Evolutionary conservation across 495 filamentous ascomycete species (phyloP), one percentile per base, ranked within the genome.

Genomic region (Talaromyces stipitatus): DNA sequence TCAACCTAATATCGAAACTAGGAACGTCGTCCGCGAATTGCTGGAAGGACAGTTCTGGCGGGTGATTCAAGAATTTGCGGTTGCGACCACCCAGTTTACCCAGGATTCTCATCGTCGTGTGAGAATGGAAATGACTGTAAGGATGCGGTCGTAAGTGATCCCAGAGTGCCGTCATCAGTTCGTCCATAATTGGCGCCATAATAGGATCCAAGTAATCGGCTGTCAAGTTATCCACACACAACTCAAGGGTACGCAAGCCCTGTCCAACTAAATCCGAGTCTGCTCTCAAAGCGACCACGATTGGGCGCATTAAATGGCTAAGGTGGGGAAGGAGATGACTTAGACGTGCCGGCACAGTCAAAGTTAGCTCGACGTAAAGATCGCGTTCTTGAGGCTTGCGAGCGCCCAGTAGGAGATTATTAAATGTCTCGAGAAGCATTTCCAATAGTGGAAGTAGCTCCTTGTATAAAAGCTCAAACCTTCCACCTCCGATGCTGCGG

Each of bases 101-200:
- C 2, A 99, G 79, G 53, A 99, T 99, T n/a, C 95, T 79, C 83
- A 97, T 95, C 0, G 95, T 97, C 0, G 94, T 97, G 65, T 99
- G 95, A 1, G 95, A 86, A 67, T 96, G 91, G 66, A 96, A 95
- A 64, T 99, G 95, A 62, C 88, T 95, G 66, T 97, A 96, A 0
- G 94, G 92, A 53, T 88, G 84, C 3, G 95, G 95, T 59, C 85
- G 87, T 29, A 99, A 78, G 66, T 97, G 95, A 57, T 96, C 90
- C 82, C 92, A 97, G 7, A 99, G 79, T 3, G 91, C 92, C 41
- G 90, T 90, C 92, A 97, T 97, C 54, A 99, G 72, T 60, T 99
- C 95, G 62, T 97, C 94, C 71, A 99, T 97, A 45, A 96, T 94
- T 2, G 95, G 95, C 5, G 91, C 90, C 94, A 99, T 99, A 56